These are phyloP conservation scores for Begonia peltatifolia DNA, from an alignment of 306 rosid genomes.

Conservation along the genomic window DNA sequence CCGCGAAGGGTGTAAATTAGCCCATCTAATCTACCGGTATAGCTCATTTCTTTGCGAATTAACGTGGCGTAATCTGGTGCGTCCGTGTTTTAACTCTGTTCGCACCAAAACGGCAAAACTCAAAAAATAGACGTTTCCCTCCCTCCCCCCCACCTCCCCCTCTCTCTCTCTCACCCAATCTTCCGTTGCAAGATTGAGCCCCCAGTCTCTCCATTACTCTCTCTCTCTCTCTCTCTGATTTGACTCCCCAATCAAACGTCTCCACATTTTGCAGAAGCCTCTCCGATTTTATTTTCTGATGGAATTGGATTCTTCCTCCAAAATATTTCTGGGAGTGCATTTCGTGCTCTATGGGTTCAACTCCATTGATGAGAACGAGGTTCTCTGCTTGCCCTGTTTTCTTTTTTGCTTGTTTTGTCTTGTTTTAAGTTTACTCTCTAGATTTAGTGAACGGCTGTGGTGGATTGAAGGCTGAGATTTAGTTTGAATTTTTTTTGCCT, in stretches of 20 bases:
- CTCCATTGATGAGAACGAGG: slow-evolving; percentile 37
- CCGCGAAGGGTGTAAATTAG: too few species aligned
- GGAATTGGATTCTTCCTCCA: slow-evolving; percentile 16
- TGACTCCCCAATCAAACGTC: too few species aligned
- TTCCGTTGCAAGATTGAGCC: too few species aligned
- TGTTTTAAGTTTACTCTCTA: not conserved
- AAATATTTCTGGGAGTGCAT: slow-evolving; percentile 31
- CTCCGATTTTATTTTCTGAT: slow-evolving; percentile 14
- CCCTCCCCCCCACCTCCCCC: too few species aligned
- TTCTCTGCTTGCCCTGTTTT: slow-evolving; percentile 5
- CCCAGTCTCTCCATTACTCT: not conserved
- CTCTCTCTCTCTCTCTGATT: not conserved
- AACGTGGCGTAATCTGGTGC: too few species aligned
- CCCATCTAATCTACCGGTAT: too few species aligned
- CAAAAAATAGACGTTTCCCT: too few species aligned
- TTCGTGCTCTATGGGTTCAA: slow-evolving; percentile 64
- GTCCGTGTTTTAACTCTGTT: too few species aligned
- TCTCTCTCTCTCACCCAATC: too few species aligned
- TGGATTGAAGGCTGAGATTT: not conserved
- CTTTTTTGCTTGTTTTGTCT: not conserved
- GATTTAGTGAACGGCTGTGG: not conserved
- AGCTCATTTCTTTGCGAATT: too few species aligned
- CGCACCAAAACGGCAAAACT: too few species aligned
- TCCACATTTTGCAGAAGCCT: too few species aligned
- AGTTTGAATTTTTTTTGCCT: not conserved